Base-by-base conservation (phyloP, 2,329 filamentous ascomycete species). In the Ilyonectria robusta region DNA sequence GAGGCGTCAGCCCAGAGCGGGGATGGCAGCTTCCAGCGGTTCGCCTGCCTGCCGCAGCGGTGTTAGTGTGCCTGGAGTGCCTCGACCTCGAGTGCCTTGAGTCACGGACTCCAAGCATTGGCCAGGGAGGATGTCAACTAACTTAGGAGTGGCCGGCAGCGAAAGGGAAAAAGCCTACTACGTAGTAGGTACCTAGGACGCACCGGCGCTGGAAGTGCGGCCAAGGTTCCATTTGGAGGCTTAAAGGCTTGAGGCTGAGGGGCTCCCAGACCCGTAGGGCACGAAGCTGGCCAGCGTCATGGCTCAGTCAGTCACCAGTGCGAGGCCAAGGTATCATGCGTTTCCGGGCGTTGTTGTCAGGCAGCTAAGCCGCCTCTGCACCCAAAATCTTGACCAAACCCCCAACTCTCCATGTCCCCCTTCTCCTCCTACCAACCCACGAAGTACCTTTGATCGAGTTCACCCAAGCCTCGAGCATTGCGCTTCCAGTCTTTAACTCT, bases 1-100 rank as follows among this genome's bases (percentile, higher is more conserved):
- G 50, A 10, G 29, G 29, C 35, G 50, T 53, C 50, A 53, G 50
- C 50, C 50, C 50, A 53, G 31, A 23, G 23, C 50, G 31, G 50
- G 50, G 50, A 21, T 31, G n/a, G 48, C 23, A 29, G 46, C 44
- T 9, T 21, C 26, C 19, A 11, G 21, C 29, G 21, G 46, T 29
- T 48, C 23, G 26, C 23, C 15, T 26, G 17, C 23, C 47, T 15
- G 46, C 23, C 46, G 9, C 8, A 26, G 47, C 47, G 13, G 2
- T 50, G 23, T 31, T n/a, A n/a, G 47, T 19, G 26, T 4, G 23
- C 7, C 4, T 2, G 26, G 29, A 13, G 29, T 35, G 48, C 13
- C 48, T 51, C 17, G 48, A 21, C 21, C 21, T 21, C 21, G 21
- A 21, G 26, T 4, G 23, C 7, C 4, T 2, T 8, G 29, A 13